These are phyloP conservation scores for Hirsutella minnesotensis DNA, from an alignment of 2,329 filamentous ascomycete species.

Conservation along the genomic window DNA sequence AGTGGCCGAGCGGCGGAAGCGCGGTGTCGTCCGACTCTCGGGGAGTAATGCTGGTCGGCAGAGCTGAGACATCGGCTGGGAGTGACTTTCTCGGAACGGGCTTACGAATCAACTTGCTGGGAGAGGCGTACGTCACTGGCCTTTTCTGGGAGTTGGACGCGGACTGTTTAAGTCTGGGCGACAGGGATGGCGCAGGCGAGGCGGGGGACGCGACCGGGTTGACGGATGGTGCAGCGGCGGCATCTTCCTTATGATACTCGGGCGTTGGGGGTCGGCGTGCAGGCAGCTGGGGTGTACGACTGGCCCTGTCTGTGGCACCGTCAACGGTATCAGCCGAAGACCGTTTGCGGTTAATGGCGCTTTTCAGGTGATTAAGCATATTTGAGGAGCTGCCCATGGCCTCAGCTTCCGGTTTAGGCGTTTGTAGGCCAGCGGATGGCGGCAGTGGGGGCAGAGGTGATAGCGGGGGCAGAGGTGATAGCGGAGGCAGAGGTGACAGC, in stretches of 20 bases:
- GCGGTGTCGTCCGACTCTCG: conserved; percentile 8
- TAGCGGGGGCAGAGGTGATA: not conserved
- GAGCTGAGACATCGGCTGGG: conserved; percentile 9
- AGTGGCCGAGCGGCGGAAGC: not conserved
- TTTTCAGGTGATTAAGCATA: conserved; percentile 18
- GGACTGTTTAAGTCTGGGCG: conserved; percentile 11
- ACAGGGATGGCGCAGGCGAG: conserved; percentile 32
- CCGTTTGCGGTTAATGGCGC: conserved; percentile 6
- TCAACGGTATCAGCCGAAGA: not conserved
- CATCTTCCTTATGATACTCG: conserved; percentile 33
- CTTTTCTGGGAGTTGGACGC: conserved; percentile 6
- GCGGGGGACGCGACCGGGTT: conserved; percentile 28
- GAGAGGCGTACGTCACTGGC: conserved; percentile 6
- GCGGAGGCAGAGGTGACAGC: conserved; percentile 3
- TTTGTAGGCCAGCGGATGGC: too few species aligned
- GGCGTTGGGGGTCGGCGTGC: conserved; percentile 33
- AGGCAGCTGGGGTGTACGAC: conserved; percentile 6
- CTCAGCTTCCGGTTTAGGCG: conserved; percentile 6
- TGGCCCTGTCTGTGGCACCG: not conserved
- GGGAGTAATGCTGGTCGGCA: conserved; percentile 12
- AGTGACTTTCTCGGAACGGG: conserved; percentile 15
- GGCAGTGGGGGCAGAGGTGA: not conserved
- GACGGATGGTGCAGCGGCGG: conserved; percentile 20
- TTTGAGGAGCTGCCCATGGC: conserved; percentile 22
- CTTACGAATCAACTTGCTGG: conserved; percentile 2